Conservation (phyloP, 176 grass and related monocot genomes). For the Alopecurus myosuroides region DNA sequence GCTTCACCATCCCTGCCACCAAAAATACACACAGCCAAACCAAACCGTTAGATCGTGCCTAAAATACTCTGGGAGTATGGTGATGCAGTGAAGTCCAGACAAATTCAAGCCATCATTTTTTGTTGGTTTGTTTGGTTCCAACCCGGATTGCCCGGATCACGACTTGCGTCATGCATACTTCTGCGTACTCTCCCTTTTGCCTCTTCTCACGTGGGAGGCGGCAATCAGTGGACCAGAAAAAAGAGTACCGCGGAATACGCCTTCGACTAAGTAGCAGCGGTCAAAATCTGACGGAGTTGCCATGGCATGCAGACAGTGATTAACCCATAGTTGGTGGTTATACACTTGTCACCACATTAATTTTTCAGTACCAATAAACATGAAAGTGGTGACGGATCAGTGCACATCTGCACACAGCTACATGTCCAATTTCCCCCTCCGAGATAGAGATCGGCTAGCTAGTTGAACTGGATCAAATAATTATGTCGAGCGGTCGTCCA, state of each 20-base stretch:
- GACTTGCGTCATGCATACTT: background rate
- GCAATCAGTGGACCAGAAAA: background rate
- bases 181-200: background rate
- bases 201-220: background rate
- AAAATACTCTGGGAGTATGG: too few relatives aligned
- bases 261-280: background rate
- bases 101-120: background rate
- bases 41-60: background rate
- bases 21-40: background rate
- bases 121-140: background rate
- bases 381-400: background rate
- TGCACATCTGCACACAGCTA: background rate
- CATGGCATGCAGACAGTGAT: background rate
- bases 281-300: background rate
- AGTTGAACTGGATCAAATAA: background rate
- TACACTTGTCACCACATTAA: background rate
- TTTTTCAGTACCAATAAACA: background rate
- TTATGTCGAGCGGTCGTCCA: background rate
- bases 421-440: background rate
- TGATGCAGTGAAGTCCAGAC: background rate
- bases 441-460: background rate
- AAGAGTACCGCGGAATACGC: background rate
- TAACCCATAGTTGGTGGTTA: background rate
- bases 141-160: slow-evolving; percentile 39
- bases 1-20: slow-evolving; percentile 44